Evolutionary conservation across 192 early-diverging fungal genomes (phyloP), one percentile per base, ranked within the genome.

Genomic region (Coemansia sp.): DNA sequence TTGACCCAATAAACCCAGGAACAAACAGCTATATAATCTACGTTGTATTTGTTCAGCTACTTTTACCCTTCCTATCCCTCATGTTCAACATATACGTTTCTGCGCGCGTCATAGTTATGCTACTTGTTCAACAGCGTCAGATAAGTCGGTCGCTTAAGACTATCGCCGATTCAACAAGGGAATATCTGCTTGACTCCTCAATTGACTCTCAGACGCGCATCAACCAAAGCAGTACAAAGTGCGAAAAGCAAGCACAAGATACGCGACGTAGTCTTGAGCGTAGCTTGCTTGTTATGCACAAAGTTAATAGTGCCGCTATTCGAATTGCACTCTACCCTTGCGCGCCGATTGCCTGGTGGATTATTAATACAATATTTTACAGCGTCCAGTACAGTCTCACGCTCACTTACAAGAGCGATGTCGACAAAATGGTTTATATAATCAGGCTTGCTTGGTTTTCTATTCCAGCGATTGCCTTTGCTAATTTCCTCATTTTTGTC

Each of bases 281-380:
- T 4, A 44, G 55, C 12, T 30, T 57, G 12, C 13, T 27, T 12
- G 43, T 46, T 14, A 46, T 46, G 42, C 42, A 34, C 25, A 57
- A 57, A 15, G 23, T 57, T 25, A 46, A 57, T 18, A 57, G 43
- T 30, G 55, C 55, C 1, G 55, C 55, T 14, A 57, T 57, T 43
- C 55, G 55, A 27, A 57, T 57, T n/a, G 55, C 55, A 42, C 55
- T 57, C 6, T 57, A 57, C 43, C 55, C 55, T 1, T 46, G 41
- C 37, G 55, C 55, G 11, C 55, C 55, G 5, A 30, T 57, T 17
- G 42, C 55, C 15, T 57, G 55, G 55, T 57, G 41, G 42, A 15
- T 44, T 9, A 46, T 57, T 25, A 57, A 57, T 18, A 17, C 27
- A 14, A 33, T 46, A 27, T 57, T 24, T 22, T 57, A 57, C 38